Evolutionary conservation across 1,284 basidiomycete species (phyloP), one percentile per base, ranked within the genome.

Genomic region (Boletus sp.): DNA sequence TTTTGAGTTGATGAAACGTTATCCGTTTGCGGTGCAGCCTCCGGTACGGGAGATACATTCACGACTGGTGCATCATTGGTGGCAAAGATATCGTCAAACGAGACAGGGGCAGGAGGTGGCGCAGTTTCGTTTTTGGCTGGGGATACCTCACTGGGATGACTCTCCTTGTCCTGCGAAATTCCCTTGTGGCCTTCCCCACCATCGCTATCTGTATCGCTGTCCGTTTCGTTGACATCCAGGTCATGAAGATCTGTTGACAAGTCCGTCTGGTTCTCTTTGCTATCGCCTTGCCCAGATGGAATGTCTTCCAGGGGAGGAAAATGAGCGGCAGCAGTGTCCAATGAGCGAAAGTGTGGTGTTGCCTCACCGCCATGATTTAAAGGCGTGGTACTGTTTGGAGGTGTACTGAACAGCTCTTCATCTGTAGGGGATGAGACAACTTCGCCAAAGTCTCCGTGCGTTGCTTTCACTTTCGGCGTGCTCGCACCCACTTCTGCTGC

Each of bases 151-250:
- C 60, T 41, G 7, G 65, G 26, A 26, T 16, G 42, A 20, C 30
- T 30, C 19, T 49, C 50, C 40, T 41, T 46, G 17, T 54, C 48
- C 25, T 43, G 48, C 20, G 34, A 35, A 16, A 71, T 58, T 17
- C 37, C 39, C 42, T 63, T 62, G 30, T 62, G 53, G n/a, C 76
- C 73, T 46, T 82, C 81, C 33, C 55, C 57, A 17, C 78, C 76
- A 22, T 78, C 74, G 37, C 76, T 77, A 34, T 76, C 73, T 50
- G 34, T 25, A 8, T 61, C 59, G 17, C 59, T 65, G 23, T 88
- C 86, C 1, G 80, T 77, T 33, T 86, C 86, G 4, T 82, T 71
- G 9, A 74, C 65, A 14, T 85, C 86, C 43, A 87, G 59, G 48
- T 91, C 85, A 49, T 79, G 77, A n/a, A 86, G 67, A 26, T 73